These are phyloP conservation scores for Keithomyces neogunnii DNA, from an alignment of 2,329 filamentous ascomycete species.

Conservation along the genomic window DNA sequence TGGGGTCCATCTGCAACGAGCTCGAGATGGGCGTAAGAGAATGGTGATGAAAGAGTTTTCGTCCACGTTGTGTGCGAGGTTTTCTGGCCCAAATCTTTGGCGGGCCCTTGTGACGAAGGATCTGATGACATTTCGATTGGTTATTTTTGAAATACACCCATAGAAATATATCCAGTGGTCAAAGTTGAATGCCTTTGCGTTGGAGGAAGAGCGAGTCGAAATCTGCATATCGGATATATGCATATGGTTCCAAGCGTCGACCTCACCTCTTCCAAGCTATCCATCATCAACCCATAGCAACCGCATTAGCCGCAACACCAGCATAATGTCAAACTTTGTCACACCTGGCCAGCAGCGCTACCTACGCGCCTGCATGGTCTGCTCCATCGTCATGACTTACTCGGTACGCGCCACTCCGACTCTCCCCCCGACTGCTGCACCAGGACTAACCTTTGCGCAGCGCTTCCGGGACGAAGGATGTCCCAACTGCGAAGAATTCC, in stretches of 20 bases:
- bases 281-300: background rate
- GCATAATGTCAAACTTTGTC: constrained; percentile 49
- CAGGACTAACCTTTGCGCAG: constrained; percentile 31
- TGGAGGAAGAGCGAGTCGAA: background rate
- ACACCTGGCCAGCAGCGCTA: constrained; percentile 70
- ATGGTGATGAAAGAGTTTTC: constrained; percentile 44
- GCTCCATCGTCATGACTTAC: constrained; percentile 83
- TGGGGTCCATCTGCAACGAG: constrained; percentile 27
- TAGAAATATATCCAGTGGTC: background rate
- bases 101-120: background rate
- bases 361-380: constrained; percentile 97
- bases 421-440: too few species aligned
- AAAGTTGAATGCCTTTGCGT: background rate
- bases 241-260: background rate
- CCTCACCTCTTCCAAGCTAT: background rate
- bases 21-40: constrained; percentile 49
- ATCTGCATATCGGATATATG: constrained; percentile 7
- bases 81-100: constrained; percentile 19
- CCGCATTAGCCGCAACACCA: background rate
- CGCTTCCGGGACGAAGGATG: constrained; percentile 83
- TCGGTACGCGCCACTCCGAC: constrained; percentile 40
- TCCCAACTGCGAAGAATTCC: constrained; percentile 92
- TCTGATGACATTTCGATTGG: background rate
- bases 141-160: background rate
- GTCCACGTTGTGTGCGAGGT: constrained; percentile 41